Percentiles rank a stretch among this genome's conserved stretches.
Conservation (phyloP, 257 asterid genomes). For the Ophiorrhiza pumila region DNA sequence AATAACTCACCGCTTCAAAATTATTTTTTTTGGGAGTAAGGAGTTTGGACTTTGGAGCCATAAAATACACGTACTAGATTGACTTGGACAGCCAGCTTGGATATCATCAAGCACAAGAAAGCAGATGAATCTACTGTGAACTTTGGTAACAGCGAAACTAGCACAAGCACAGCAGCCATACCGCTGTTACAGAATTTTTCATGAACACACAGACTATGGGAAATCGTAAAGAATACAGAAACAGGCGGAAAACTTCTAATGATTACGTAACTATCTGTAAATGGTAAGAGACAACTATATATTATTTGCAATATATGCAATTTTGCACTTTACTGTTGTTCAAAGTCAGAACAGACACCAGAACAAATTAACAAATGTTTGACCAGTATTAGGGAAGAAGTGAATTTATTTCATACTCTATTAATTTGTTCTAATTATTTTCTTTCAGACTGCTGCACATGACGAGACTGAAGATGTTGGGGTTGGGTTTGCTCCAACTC, state of each 20-base stretch:
- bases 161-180: neutral
- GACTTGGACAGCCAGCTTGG: neutral
- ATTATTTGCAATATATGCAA: conserved; percentile 15
- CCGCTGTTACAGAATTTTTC: neutral
- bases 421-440: neutral
- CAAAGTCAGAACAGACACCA: conserved; percentile 21
- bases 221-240: conserved; percentile 17
- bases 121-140: neutral
- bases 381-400: conserved; percentile 12
- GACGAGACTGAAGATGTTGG: neutral
- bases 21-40: neutral
- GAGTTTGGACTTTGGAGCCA: too few species aligned
- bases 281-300: conserved; percentile 24
- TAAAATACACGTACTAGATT: too few species aligned
- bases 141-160: too few species aligned
- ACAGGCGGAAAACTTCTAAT: conserved; percentile 11
- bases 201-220: neutral
- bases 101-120: neutral
- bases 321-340: conserved; percentile 22
- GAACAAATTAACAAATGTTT: conserved; percentile 12
- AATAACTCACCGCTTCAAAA: too few species aligned
- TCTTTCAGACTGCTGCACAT: neutral
- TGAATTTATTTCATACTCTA: too few species aligned
- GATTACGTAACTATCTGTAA: too few species aligned
- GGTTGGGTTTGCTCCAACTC: too few species aligned